Evolutionary conservation across 208 protist species (phyloP).

Genomic region (Leishmania martiniquensis): DNA sequence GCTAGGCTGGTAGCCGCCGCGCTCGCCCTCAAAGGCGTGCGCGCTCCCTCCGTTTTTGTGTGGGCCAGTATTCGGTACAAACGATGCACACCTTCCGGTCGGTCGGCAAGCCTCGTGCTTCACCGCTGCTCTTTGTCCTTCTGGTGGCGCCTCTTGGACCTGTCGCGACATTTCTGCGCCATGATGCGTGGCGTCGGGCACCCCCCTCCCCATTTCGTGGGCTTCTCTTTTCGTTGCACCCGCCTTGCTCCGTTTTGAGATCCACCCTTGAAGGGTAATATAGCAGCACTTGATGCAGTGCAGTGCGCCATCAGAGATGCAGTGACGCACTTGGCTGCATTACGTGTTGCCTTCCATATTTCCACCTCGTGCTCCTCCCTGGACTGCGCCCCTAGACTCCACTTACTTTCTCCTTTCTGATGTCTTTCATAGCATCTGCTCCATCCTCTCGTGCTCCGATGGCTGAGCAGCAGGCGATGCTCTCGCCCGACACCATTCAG

Average conservation of each 20-base stretch:
- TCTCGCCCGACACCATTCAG: constrained; percentile 24
- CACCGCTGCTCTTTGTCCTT: not conserved
- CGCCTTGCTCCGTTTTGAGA: not conserved
- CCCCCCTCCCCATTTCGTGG: not conserved
- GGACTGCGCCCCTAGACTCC: not conserved
- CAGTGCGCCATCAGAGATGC: not conserved
- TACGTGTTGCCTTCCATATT: not conserved
- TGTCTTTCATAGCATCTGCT: not conserved
- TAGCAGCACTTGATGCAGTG: not conserved
- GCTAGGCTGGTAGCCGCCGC: not conserved
- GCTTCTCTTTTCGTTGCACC: not conserved
- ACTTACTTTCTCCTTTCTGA: not conserved
- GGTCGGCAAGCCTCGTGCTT: not conserved
- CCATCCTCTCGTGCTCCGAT: not conserved
- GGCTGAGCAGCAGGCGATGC: not conserved
- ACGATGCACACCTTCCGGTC: not conserved
- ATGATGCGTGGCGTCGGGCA: not conserved
- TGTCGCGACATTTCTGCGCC: not conserved
- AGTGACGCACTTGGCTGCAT: not conserved
- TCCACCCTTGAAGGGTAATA: not conserved
- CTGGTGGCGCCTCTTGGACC: not conserved
- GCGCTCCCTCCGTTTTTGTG: not conserved
- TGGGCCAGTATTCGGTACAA: not conserved
- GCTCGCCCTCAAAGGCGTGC: not conserved
- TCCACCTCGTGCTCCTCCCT: not conserved